Percentiles rank a stretch among this genome's conserved stretches.
Evolutionary conservation across 345 rosid genomes (phyloP).

Genomic region (Draba incana): DNA sequence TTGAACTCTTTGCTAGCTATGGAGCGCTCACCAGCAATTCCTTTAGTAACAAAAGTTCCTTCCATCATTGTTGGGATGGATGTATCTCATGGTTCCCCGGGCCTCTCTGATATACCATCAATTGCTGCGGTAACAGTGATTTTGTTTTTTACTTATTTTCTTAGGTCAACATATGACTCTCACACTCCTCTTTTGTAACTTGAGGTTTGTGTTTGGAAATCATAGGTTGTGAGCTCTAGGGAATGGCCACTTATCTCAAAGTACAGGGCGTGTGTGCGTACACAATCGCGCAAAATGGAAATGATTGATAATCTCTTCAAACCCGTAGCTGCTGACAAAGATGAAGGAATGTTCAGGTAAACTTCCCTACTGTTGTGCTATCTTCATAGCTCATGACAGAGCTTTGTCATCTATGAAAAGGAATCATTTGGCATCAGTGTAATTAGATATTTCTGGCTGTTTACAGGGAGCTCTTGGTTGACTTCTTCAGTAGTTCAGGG

Average conservation of each 20-base stretch:
- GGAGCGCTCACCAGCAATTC: slow-evolving; percentile 69
- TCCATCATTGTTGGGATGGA: slow-evolving; percentile 96
- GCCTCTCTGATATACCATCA: slow-evolving; percentile 80
- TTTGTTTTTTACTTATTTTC: slow-evolving; percentile 9
- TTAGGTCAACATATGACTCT: not conserved
- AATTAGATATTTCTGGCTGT: slow-evolving; percentile 1
- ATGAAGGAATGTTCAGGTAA: slow-evolving; percentile 77
- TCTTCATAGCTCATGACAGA: slow-evolving; percentile 1
- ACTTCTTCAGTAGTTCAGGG: slow-evolving; percentile 71
- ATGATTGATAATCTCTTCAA: slow-evolving; percentile 85
- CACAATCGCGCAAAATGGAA: slow-evolving; percentile 84
- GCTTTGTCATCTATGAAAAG: not conserved
- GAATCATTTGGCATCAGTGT: not conserved
- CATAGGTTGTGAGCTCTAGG: slow-evolving; percentile 78
- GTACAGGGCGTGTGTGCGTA: slow-evolving; percentile 84
- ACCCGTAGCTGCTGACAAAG: slow-evolving; percentile 53
- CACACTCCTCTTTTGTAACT: no score
- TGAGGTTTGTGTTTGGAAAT: not conserved
- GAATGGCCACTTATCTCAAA: slow-evolving; percentile 87
- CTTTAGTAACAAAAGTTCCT: slow-evolving; percentile 70
- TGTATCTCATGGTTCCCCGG: slow-evolving; percentile 97
- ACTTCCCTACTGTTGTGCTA: slow-evolving; percentile 7
- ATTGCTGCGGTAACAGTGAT: slow-evolving; percentile 75
- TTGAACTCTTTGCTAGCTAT: slow-evolving; percentile 71
- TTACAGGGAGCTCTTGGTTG: slow-evolving; percentile 74